These are phyloP conservation scores for Crepidotus variabilis DNA, from an alignment of 768 basidiomycete genomes.

Conservation along the genomic window DNA sequence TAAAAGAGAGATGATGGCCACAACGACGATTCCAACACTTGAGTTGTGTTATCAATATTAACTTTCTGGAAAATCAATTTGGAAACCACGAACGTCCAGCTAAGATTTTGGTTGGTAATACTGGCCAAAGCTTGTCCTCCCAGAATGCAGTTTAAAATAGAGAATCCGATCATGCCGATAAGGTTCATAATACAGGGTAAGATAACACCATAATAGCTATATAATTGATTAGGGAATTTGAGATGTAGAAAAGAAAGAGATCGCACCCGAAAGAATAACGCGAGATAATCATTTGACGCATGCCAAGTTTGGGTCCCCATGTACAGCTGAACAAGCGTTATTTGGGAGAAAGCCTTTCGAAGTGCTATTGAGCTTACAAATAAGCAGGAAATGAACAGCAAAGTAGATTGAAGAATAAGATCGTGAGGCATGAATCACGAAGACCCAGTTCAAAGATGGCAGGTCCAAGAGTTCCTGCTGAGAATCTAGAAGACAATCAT, in stretches of 20 bases:
- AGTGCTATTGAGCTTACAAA: conserved; percentile 32
- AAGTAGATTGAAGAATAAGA: conserved; percentile 65
- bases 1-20: conserved; percentile 63
- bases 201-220: conserved; percentile 51
- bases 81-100: conserved; percentile 34
- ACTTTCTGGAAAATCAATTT: not conserved
- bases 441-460: conserved; percentile 53
- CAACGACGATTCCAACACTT: conserved; percentile 81
- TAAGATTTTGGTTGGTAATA: conserved; percentile 35
- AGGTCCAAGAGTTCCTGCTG: conserved; percentile 66
- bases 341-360: not conserved
- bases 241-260: not conserved
- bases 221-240: not conserved
- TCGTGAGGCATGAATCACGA: conserved; percentile 59
- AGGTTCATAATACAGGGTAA: conserved; percentile 59
- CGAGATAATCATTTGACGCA: conserved; percentile 83
- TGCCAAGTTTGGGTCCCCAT: conserved; percentile 81
- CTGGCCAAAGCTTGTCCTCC: conserved; percentile 55
- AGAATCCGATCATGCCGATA: conserved; percentile 62
- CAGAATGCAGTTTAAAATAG: conserved; percentile 67
- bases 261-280: conserved; percentile 34
- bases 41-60: not conserved
- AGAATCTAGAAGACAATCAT: conserved; percentile 42
- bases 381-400: conserved; percentile 60
- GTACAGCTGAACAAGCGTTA: conserved; percentile 30